These are phyloP conservation scores for Chenopodium formosanum DNA, from an alignment of 148 eudicot species.

Conservation along the genomic window DNA sequence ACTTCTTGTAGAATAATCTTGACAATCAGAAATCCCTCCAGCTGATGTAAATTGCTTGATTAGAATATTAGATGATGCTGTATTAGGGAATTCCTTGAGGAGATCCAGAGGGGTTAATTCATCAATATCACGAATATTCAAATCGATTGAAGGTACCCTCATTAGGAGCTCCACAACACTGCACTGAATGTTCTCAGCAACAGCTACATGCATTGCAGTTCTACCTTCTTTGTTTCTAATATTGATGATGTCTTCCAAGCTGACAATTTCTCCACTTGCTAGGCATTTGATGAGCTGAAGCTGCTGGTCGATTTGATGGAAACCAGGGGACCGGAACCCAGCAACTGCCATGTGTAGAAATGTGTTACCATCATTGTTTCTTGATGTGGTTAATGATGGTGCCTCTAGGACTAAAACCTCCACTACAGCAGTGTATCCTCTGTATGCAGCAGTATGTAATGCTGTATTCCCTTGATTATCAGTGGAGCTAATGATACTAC, in stretches of 20 bases:
- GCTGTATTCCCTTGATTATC: conserved; percentile 83
- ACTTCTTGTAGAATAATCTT: conserved; percentile 34
- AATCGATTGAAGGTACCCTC: conserved; percentile 40
- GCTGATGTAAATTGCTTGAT: conserved; percentile 52
- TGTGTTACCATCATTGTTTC: conserved; percentile 69
- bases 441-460: conserved; percentile 72
- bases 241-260: conserved; percentile 55
- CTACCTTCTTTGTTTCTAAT: conserved; percentile 58
- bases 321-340: conserved; percentile 67
- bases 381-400: conserved; percentile 38
- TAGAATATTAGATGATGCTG: conserved; percentile 45
- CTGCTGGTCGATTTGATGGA: conserved; percentile 61
- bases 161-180: conserved; percentile 61
- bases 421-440: conserved; percentile 50
- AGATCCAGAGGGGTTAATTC: conserved; percentile 69
- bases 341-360: conserved; percentile 78
- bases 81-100: conserved; percentile 53
- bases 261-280: conserved; percentile 30
- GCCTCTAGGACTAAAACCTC: conserved; percentile 46
- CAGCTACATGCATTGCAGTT: conserved; percentile 81
- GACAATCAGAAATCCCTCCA: conserved; percentile 48
- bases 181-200: conserved; percentile 47
- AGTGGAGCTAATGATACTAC: conserved; percentile 42
- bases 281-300: conserved; percentile 55
- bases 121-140: conserved; percentile 49